A percentile compares a stretch with the other conserved stretches of the same genome.
These are phyloP conservation scores for Cladophialophora immunda DNA, from an alignment of 2,329 filamentous ascomycete genomes.

Conservation along the genomic window DNA sequence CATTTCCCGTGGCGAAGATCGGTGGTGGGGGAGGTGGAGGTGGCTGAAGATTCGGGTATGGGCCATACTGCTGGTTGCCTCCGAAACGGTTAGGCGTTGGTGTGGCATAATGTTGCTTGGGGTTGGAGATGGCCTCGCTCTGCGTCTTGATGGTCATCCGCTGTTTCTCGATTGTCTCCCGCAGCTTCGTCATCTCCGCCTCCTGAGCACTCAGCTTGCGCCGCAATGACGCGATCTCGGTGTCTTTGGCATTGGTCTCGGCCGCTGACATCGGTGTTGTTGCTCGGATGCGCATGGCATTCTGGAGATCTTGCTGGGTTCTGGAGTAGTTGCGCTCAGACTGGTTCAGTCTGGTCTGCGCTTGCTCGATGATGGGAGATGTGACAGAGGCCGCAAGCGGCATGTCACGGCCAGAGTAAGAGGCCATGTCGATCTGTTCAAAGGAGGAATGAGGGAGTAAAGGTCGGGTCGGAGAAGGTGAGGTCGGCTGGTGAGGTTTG, in stretches of 20 bases:
- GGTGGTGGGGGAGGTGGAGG: slow-evolving; percentile 16
- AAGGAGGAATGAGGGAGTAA: slow-evolving; percentile 3
- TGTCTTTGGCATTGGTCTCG: slow-evolving; percentile 18
- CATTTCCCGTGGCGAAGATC: slow-evolving; percentile 6
- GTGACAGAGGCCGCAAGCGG: slow-evolving; percentile 21
- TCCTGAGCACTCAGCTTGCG: slow-evolving; percentile 17
- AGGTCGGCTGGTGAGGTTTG: not conserved
- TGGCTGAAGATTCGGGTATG: not conserved
- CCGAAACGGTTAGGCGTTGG: slow-evolving; percentile 17
- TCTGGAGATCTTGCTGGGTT: slow-evolving; percentile 32
- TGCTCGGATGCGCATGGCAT: slow-evolving; percentile 24
- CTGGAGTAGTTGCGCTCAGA: slow-evolving; percentile 23
- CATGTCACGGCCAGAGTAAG: slow-evolving; percentile 23
- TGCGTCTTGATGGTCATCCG: slow-evolving; percentile 32
- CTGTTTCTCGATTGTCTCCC: slow-evolving; percentile 24
- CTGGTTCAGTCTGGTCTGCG: slow-evolving; percentile 27
- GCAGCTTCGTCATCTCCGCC: slow-evolving; percentile 24
- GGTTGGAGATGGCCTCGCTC: slow-evolving; percentile 31
- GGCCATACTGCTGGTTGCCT: slow-evolving; percentile 16
- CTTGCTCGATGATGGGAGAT: slow-evolving; percentile 27
- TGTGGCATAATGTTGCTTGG: slow-evolving; percentile 28
- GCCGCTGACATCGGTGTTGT: slow-evolving; percentile 33
- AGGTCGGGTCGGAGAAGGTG: slow-evolving; percentile 1
- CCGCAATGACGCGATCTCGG: slow-evolving; percentile 28
- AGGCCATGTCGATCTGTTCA: slow-evolving; percentile 22